Conservation (phyloP, 305 asterid species). For the Fraxinus xanthoxyloides region DNA sequence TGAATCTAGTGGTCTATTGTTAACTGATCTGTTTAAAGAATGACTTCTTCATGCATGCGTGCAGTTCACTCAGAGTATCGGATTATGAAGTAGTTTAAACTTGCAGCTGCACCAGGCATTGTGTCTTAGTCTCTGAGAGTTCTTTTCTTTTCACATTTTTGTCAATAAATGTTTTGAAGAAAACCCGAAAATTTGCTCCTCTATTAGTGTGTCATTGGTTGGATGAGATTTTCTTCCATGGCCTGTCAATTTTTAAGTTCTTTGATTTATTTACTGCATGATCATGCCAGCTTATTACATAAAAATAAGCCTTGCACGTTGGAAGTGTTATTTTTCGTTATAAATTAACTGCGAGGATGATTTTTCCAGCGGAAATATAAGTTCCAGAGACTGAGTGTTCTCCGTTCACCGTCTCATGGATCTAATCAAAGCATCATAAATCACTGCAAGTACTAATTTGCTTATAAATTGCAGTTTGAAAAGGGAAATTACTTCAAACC, state of each 20-base stretch:
- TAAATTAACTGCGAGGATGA: background rate
- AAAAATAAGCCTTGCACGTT: background rate
- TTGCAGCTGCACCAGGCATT: background rate
- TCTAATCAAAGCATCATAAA: background rate
- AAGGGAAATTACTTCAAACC: conserved; percentile 88
- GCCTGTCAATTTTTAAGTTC: background rate
- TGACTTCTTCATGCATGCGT: background rate
- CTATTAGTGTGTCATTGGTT: background rate
- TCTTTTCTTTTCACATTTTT: background rate
- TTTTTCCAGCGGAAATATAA: background rate
- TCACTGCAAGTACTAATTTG: background rate
- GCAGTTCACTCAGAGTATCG: background rate
- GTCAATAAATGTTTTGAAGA: background rate
- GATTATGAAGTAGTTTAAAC: background rate
- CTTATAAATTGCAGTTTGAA: conserved; percentile 60
- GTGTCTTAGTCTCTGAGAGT: background rate
- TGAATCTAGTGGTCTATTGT: background rate
- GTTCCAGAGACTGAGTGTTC: background rate
- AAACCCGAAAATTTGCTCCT: background rate
- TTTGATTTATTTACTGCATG: background rate
- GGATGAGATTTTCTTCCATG: background rate
- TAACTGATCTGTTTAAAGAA: background rate
- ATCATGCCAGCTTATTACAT: background rate
- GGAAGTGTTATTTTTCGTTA: background rate
- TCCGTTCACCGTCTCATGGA: background rate